Base-by-base conservation (phyloP, 192 early-diverging fungal species). In the Coemansia sp. region DNA sequence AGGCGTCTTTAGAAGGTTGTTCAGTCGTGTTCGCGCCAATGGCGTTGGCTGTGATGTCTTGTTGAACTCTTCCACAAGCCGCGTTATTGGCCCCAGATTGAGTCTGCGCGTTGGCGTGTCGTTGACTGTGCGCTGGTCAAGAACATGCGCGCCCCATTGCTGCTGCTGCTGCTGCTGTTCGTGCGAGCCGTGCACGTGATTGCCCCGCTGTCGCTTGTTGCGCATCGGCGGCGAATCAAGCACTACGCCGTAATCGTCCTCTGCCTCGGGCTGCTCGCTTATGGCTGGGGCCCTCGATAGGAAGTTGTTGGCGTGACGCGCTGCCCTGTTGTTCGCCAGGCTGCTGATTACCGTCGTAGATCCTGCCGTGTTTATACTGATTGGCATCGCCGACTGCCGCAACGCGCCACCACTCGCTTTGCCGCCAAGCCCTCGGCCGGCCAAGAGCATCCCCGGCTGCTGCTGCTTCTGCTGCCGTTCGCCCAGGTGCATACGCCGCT, bases 1-100 rank as follows among this genome's bases (percentile, higher is more conserved):
- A 1, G 77, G 69, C n/a, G 76, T 65, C 24, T 55, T 48, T 18
- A 71, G 34, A 18, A 65, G 49, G 33, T 57, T 60, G 18, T 24
- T 70, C 30, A 46, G 34, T 39, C 39, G 43, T 14, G 41, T 26
- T 64, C 39, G 34, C 33, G 38, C 41, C 23, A 44, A 5, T 0
- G 61, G 64, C 7, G 34, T 23, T 18, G 63, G 61, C 10, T 52
- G 52, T 0, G 44, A 21, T 16, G 56, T 36, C 38, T 63, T 52
- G 60, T 75, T 71, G 62, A 74, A 73, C 39, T 75, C 73, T 26
- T 75, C 72, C 18, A 78, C 78, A 5, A 77, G 75, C 8, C 71
- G 68, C 6, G 69, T 75, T 12, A 73, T 69, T 1, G 74, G 78
- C 8, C 78, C 72, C 61, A 77, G 64, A 41, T 76, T 75, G 39